These are phyloP conservation scores for Aureobasidium sp. DNA, from an alignment of 2,329 filamentous ascomycete species.

Conservation along the genomic window DNA sequence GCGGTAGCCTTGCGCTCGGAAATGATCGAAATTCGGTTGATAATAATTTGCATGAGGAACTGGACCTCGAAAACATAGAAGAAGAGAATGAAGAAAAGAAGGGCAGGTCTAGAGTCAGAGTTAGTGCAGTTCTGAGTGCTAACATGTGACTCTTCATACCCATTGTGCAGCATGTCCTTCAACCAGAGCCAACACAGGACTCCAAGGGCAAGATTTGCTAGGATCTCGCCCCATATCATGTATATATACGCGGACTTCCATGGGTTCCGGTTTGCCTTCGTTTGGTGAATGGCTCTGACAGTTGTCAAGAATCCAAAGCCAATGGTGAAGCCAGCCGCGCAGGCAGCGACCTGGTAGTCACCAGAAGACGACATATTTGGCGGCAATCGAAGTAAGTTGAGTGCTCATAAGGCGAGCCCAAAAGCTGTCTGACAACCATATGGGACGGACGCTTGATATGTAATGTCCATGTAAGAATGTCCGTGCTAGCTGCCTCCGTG, in stretches of 20 bases:
- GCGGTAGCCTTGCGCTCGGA: constrained; percentile 16
- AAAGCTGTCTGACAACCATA: not conserved
- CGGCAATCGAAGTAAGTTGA: not conserved
- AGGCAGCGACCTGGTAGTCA: constrained; percentile 12
- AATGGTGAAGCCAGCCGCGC: constrained; percentile 29
- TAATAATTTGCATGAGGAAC: constrained; percentile 29
- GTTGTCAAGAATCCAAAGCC: constrained; percentile 34
- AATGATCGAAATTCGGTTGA: constrained; percentile 26
- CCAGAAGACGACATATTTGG: constrained; percentile 3
- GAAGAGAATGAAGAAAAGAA: constrained; percentile 16
- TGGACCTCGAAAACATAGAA: constrained; percentile 18
- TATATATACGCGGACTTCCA: constrained; percentile 21
- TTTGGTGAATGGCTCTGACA: constrained; percentile 31
- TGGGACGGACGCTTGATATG: not conserved
- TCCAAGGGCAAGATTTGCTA: constrained; percentile 35
- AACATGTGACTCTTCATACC: not conserved
- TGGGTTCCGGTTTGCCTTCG: constrained; percentile 11
- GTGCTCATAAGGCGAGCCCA: not conserved
- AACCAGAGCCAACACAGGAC: constrained; percentile 31
- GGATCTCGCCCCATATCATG: constrained; percentile 39
- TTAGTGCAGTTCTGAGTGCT: not conserved
- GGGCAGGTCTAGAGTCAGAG: not conserved
- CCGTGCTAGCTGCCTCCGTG: not conserved
- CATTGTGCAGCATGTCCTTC: not conserved
- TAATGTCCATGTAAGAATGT: not conserved